Evolutionary conservation across 1,284 basidiomycete genomes (phyloP).

Genomic region (Moesziomyces parantarcticus): DNA sequence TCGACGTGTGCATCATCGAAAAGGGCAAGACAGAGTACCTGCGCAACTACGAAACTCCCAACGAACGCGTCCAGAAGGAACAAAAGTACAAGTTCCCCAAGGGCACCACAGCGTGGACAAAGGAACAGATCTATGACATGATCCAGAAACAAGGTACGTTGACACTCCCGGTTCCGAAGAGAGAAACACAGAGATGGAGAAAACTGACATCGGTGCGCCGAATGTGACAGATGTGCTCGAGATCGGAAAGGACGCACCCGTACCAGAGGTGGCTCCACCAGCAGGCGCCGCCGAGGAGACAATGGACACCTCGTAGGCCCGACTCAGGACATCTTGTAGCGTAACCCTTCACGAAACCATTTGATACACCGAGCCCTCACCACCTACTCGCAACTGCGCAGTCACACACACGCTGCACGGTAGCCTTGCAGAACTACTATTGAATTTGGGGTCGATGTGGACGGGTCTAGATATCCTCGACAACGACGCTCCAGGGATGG

Average conservation of each 20-base stretch:
- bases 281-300: slow-evolving; percentile 28
- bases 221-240: slow-evolving; percentile 46
- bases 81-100: slow-evolving; percentile 71
- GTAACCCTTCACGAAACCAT: background rate
- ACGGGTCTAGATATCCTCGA: slow-evolving; percentile 26
- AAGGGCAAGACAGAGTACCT: slow-evolving; percentile 62
- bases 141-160: slow-evolving; percentile 74
- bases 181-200: too few relatives aligned
- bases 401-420: too few relatives aligned
- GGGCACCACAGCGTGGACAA: slow-evolving; percentile 78
- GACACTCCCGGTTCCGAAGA: too few relatives aligned
- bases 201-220: background rate
- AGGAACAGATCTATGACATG: slow-evolving; percentile 64
- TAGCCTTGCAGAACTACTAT: too few relatives aligned
- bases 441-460: too few relatives aligned
- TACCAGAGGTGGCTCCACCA: slow-evolving; percentile 8
- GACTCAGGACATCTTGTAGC: too few relatives aligned
- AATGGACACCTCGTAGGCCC: slow-evolving; percentile 50
- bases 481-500: slow-evolving; percentile 79
- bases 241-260: slow-evolving; percentile 34
- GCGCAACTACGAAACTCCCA: slow-evolving; percentile 64
- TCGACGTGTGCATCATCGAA: slow-evolving; percentile 91
- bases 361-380: background rate
- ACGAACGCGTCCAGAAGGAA: slow-evolving; percentile 65
- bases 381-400: too few relatives aligned